Conservation (phyloP, 176 grass and related monocot genomes). For the Cenchrus americanus region DNA sequence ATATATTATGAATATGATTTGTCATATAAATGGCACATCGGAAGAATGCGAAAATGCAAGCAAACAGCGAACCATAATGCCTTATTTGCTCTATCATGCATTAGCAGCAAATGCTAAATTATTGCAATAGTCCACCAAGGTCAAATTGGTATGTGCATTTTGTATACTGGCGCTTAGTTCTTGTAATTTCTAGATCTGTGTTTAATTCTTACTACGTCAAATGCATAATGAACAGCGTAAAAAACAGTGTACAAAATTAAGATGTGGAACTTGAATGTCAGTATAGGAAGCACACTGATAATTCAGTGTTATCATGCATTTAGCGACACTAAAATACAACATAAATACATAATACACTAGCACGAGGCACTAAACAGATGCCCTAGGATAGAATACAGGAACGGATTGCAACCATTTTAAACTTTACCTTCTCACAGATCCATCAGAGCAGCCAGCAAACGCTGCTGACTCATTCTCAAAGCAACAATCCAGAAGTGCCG, state of each 20-base stretch:
- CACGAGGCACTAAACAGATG: background rate
- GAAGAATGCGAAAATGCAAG: background rate
- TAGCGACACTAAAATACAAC: background rate
- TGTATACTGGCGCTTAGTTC: background rate
- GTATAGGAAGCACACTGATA: background rate
- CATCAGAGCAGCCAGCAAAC: slow-evolving; percentile 56
- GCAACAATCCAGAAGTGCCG: slow-evolving; percentile 67
- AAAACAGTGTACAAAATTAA: background rate
- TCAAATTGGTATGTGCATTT: background rate
- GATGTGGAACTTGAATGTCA: background rate
- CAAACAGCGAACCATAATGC: background rate
- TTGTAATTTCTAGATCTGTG: background rate
- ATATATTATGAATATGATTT: background rate
- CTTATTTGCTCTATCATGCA: background rate
- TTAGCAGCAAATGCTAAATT: background rate
- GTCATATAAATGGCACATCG: background rate
- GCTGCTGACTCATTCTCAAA: slow-evolving; percentile 63
- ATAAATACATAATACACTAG: background rate
- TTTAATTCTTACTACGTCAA: background rate
- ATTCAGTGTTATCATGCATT: background rate
- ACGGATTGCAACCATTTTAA: background rate
- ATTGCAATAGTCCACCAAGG: background rate
- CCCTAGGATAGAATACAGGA: background rate
- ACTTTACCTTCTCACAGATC: slow-evolving; percentile 61
- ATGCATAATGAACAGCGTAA: background rate